Base-by-base conservation (phyloP, 331 rosid species). In the Erythrophleum ivorense region DNA sequence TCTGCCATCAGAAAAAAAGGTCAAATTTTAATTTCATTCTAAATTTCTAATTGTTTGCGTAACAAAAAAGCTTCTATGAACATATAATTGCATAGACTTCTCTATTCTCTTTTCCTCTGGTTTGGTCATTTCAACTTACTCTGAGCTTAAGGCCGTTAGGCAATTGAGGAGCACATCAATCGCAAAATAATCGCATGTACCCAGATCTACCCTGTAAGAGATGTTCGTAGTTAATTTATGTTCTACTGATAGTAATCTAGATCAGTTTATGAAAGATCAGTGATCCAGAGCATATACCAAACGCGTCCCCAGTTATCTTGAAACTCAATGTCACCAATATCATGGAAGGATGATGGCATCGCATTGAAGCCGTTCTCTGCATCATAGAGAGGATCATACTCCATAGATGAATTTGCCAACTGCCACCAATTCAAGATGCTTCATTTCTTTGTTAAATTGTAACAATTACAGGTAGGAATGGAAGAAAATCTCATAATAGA, bases 251-350 rank as follows among this genome's bases (percentile, higher is more conserved):
- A 78, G 18, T 11, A 43, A 73, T 57, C 24, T 33, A 11, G 24
- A 77, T 2, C 33, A 64, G 81, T 53, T n/a, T 15, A 29, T 14
- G 76, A 34, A 29, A 18, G 46, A 59, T 1, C 1, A 43, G 29
- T 66, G 84, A 80, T 48, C 48, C 33, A 13, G 54, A 78, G 45
- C 3, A 79, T 87, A 38, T 91, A 95, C 99, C 98, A 95, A 78
- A 95, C 89, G 62, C 98, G 98, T 41, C 97, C 99, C 99, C 99
- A 95, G 72, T 91, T 95, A 55, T 95, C 98, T 80, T 95, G 99
- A 86, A 95, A 95, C 86, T 95, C 98, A 31, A 95, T 53, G 21
- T 95, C 96, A 59, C 98, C 53, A 76, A 95, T 95, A 86, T 95
- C 99, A 75, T 95, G 99, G 87, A 95, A 95, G 34, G 99, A 95